These are phyloP conservation scores for Cryptococcus sp. DNA, from an alignment of 1,284 basidiomycete species.

Conservation along the genomic window DNA sequence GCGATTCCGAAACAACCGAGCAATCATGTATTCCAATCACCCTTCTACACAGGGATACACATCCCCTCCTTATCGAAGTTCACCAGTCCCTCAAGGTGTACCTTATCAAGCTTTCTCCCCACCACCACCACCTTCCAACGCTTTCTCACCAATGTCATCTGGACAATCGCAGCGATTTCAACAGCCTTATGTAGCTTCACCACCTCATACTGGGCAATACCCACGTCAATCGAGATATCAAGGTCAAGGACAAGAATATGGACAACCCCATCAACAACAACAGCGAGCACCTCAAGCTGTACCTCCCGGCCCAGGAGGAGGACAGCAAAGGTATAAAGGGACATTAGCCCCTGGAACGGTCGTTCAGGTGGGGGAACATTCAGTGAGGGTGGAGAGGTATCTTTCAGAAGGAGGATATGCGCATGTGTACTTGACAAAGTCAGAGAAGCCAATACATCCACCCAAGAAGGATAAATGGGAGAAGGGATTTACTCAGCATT, in stretches of 20 bases:
- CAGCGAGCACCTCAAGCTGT: conserved; percentile 1
- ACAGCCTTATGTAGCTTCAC: conserved; percentile 3
- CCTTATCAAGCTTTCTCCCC: conserved; percentile 24
- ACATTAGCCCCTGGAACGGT: conserved; percentile 66
- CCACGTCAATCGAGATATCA: conserved; percentile 1
- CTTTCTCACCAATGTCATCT: conserved; percentile 18
- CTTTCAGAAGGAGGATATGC: conserved; percentile 97
- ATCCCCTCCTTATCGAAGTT: conserved; percentile 23
- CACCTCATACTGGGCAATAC: conserved; percentile 9
- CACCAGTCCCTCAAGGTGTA: conserved; percentile 19
- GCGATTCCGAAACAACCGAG: too few species aligned
- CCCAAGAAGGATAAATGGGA: conserved; percentile 41
- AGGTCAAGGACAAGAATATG: background rate
- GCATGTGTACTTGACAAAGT: conserved; percentile 92
- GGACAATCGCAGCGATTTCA: conserved; percentile 17
- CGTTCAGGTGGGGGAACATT: conserved; percentile 83
- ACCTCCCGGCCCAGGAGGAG: conserved; percentile 2
- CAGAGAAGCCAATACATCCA: conserved; percentile 71
- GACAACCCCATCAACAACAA: background rate
- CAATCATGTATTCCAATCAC: background rate
- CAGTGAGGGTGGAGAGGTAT: conserved; percentile 81
- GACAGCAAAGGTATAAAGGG: conserved; percentile 42
- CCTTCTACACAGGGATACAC: conserved; percentile 1
- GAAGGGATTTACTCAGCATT: conserved; percentile 68
- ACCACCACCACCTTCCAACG: conserved; percentile 13